These are phyloP conservation scores for Neoarthrinium moseri DNA, from an alignment of 2,329 filamentous ascomycete species.

Conservation along the genomic window DNA sequence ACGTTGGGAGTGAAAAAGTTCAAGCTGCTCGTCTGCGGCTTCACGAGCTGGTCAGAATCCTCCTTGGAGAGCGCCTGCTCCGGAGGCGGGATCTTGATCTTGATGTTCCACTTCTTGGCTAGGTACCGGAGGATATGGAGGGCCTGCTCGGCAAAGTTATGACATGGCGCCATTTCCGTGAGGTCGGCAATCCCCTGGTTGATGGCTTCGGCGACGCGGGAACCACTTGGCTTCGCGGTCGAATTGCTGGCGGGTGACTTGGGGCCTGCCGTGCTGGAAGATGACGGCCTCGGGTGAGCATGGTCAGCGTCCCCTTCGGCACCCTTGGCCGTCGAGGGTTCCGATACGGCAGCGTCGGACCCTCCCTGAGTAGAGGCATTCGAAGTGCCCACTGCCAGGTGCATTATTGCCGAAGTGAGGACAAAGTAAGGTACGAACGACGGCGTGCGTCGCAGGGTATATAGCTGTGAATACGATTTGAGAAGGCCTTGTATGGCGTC, in stretches of 20 bases:
- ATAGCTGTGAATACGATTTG: conserved; percentile 56
- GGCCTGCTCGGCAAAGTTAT: conserved; percentile 60
- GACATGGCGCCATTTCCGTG: conserved; percentile 60
- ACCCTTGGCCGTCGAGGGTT: conserved; percentile 17
- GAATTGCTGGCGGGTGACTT: conserved; percentile 17
- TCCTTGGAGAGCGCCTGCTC: conserved; percentile 31
- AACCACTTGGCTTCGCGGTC: conserved; percentile 32
- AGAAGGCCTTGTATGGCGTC: conserved; percentile 58
- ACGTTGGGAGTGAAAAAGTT: conserved; percentile 58
- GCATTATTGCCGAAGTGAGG: conserved; percentile 60
- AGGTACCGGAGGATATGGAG: conserved; percentile 59
- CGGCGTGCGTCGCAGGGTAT: conserved; percentile 56
- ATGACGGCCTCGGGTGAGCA: conserved; percentile 3
- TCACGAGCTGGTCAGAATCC: conserved; percentile 37
- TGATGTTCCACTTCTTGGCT: conserved; percentile 57
- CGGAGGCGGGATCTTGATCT: conserved; percentile 40
- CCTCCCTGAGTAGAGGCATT: conserved; percentile 14
- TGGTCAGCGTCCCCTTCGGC: conserved; percentile 11
- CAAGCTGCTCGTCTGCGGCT: conserved; percentile 49
- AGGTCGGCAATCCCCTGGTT: conserved; percentile 56
- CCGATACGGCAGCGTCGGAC: conserved; percentile 18
- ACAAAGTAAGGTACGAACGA: conserved; percentile 63
- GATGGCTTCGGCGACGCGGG: conserved; percentile 43
- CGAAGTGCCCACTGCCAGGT: conserved; percentile 51
- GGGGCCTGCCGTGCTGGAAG: conserved; percentile 6